Conservation (phyloP, 768 basidiomycete genomes). For the Tylopilus sp. region DNA sequence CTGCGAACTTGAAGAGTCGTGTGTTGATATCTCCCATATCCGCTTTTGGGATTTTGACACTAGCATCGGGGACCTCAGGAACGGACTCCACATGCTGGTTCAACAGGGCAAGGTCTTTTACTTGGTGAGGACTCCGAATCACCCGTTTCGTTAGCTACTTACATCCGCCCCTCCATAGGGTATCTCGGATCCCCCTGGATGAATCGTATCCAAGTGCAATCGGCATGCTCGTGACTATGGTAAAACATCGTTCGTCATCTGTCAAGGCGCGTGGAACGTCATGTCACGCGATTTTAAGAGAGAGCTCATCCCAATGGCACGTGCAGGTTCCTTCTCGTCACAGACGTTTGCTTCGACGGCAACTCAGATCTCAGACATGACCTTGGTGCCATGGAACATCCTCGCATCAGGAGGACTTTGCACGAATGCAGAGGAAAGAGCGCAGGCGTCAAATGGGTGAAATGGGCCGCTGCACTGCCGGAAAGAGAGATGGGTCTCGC, state of each 20-base stretch:
- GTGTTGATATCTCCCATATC: conserved; percentile 52
- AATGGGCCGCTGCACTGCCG: conserved; percentile 35
- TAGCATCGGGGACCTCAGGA: conserved; percentile 44
- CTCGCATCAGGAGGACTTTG: conserved; percentile 28
- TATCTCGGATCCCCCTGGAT: conserved; percentile 42
- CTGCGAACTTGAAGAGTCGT: conserved; percentile 55
- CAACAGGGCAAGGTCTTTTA: conserved; percentile 41
- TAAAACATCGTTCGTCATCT: conserved; percentile 48
- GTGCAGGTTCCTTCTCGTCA: conserved; percentile 30
- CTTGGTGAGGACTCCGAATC: conserved; percentile 18
- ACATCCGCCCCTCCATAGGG: conserved; percentile 24
- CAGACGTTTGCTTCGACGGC: not conserved
- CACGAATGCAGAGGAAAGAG: conserved; percentile 26
- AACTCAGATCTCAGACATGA: conserved; percentile 3
- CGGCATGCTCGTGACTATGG: conserved; percentile 48
- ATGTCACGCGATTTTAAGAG: conserved; percentile 47
- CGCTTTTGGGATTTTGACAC: conserved; percentile 49
- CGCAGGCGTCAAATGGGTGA: conserved; percentile 30
- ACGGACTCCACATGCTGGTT: conserved; percentile 39
- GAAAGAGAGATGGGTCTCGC: conserved; percentile 33
- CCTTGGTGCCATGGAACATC: conserved; percentile 37
- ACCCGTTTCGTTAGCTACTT: not conserved
- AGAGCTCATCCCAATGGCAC: conserved; percentile 50
- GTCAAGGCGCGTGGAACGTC: conserved; percentile 47
- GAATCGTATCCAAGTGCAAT: conserved; percentile 45